phyloP scores from a whole-genome alignment of 2,329 filamentous ascomycete genomes.

The Microsporum ferrugineum region DNA sequence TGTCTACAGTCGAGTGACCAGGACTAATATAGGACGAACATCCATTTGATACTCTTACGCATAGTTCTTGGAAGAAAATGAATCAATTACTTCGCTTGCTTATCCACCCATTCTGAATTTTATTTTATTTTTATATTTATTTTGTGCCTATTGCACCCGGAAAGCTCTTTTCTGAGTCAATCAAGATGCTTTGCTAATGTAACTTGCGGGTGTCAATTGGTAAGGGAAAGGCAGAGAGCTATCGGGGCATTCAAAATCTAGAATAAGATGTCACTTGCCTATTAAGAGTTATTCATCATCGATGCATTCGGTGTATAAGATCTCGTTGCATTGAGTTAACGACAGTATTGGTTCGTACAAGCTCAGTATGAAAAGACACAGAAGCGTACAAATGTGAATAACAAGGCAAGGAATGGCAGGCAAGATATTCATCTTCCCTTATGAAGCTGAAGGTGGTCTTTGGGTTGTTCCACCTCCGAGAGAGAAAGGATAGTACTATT shows the following conservation, averaged over 20 bases:
- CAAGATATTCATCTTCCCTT: neutral
- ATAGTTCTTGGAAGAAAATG: neutral
- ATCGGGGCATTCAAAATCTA: too few relatives aligned
- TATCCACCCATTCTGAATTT: neutral
- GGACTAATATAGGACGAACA: slow-evolving; percentile 40
- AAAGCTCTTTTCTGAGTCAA: too few relatives aligned
- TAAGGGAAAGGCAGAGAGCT: too few relatives aligned
- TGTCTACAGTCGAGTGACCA: slow-evolving; percentile 25
- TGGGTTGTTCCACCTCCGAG: neutral
- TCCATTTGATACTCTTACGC: slow-evolving; percentile 9
- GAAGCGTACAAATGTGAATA: neutral
- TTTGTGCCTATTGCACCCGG: neutral
- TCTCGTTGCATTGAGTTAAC: neutral
- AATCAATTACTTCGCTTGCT: neutral
- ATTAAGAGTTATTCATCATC: too few relatives aligned
- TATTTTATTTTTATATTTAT: neutral
- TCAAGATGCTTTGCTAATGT: too few relatives aligned
- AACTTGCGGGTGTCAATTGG: too few relatives aligned
- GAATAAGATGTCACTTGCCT: too few relatives aligned
- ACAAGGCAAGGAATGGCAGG: neutral
- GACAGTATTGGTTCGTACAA: neutral
- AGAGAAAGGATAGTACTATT: neutral
- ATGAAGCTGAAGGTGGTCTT: neutral
- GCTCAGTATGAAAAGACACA: neutral
- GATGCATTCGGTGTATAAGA: neutral